Evolutionary conservation across 129 eudicot genomes (phyloP), one percentile per base, ranked within the genome.

Genomic region (Flaveria sonorensis): DNA sequence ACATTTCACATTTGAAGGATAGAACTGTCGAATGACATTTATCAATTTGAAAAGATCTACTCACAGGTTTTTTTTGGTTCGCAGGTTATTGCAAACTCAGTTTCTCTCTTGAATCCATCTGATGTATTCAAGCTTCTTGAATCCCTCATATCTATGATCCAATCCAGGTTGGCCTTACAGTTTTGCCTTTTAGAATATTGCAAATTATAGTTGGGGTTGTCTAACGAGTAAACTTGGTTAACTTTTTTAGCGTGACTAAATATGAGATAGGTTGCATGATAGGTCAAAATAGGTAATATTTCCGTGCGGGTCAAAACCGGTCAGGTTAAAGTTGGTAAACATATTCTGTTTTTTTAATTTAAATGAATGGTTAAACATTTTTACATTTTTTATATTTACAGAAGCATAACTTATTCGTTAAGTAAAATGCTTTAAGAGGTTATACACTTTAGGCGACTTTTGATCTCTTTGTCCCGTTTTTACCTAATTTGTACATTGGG

Each of bases 111-210:
- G 80, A 94, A 80, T 78, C 87, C 96, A n/a, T 85, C 96, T 2
- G 98, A 94, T 68, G 91, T 86, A 26, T 86, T 87, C 76, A 91
- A 94, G 90, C 92, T 94, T 79, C 86, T 94, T 15, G 88, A 84
- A 70, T 86, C 90, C 43, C 96, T 94, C 64, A 63, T 91, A 62
- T 77, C 96, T 13, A 81, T 91, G 39, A 81, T 89, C 73, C 93
- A 89, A 63, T 87, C 88, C 55, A 91, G 98, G 98, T 94, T 79
- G 55, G 80, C 13, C 66, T 39, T 21, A 13, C 4, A 10, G 21
- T 59, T 79, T n/a, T 28, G 16, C 6, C 20, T 21, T 69, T 14
- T 7, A 28, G 51, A 78, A 26, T 70, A 32, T 70, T 45, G 30
- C 28, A 47, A n/a, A 64, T 12, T 76, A 20, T 63, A 76, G 23